These are phyloP conservation scores for Spongospora subterranea DNA, from an alignment of 208 protist species.

Conservation along the genomic window DNA sequence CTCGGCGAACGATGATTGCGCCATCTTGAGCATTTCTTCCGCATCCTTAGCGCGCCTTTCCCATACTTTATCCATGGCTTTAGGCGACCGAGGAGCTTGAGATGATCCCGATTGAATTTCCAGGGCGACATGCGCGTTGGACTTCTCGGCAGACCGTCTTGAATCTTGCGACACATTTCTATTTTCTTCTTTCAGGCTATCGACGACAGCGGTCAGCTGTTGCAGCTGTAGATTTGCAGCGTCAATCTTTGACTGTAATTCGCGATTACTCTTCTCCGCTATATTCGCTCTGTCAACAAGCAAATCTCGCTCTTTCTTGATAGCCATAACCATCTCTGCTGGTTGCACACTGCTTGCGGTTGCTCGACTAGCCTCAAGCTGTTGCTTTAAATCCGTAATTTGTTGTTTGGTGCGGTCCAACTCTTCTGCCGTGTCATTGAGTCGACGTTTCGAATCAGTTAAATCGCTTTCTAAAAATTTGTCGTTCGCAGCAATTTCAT, in stretches of 20 bases:
- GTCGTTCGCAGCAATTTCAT: not conserved
- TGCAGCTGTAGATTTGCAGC: not conserved
- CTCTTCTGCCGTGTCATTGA: not conserved
- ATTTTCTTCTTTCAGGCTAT: not conserved
- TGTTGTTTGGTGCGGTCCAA: not conserved
- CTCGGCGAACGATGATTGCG: conserved; percentile 31
- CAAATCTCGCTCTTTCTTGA: conserved; percentile 29
- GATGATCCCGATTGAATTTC: too few relatives aligned
- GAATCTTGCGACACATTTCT: not conserved
- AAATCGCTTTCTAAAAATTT: not conserved
- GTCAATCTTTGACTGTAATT: not conserved
- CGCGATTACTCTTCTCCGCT: not conserved
- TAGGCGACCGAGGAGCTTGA: not conserved
- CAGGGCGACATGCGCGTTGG: not conserved
- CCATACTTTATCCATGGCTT: conserved; percentile 7
- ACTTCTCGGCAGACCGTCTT: not conserved
- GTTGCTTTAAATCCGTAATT: not conserved
- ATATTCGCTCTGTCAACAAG: not conserved
- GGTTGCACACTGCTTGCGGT: not conserved
- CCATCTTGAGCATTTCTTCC: conserved; percentile 43
- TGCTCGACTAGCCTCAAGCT: conserved; percentile 10
- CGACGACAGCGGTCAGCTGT: not conserved
- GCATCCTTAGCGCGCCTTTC: conserved; percentile 42
- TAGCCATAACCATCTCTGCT: not conserved
- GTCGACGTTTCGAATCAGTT: not conserved